Percentiles rank a stretch among this genome's conserved stretches.
phyloP scores from a whole-genome alignment of 768 basidiomycete genomes.

The Gloeostereum incarnatum region DNA sequence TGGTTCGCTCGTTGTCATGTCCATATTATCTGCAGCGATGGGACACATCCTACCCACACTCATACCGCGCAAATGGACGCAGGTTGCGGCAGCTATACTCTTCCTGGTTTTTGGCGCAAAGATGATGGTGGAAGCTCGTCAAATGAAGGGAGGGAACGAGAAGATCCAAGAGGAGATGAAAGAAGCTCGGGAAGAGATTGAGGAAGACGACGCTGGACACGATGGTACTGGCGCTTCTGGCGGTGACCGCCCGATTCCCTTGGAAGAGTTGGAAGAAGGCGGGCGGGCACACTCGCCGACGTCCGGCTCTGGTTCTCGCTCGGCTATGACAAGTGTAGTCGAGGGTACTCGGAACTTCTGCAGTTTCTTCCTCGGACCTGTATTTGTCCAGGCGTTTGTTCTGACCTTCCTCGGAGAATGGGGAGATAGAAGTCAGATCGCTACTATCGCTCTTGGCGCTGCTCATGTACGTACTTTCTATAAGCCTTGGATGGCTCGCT shows the following conservation, averaged over 20 bases:
- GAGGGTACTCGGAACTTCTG: slow-evolving; percentile 80
- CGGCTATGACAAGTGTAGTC: slow-evolving; percentile 8
- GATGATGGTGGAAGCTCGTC: slow-evolving; percentile 80
- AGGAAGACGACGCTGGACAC: slow-evolving; percentile 57
- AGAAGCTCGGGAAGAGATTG: slow-evolving; percentile 93
- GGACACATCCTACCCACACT: slow-evolving; percentile 84
- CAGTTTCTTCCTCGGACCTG: slow-evolving; percentile 77
- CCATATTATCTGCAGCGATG: slow-evolving; percentile 85
- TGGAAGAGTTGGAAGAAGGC: slow-evolving; percentile 76
- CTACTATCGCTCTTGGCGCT: slow-evolving; percentile 92
- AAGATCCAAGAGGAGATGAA: slow-evolving; percentile 92
- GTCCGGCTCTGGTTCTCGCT: slow-evolving; percentile 3
- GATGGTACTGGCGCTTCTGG: slow-evolving; percentile 28
- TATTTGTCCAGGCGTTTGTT: slow-evolving; percentile 91
- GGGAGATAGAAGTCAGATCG: slow-evolving; percentile 97
- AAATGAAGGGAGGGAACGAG: slow-evolving; percentile 69
- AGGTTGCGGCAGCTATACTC: slow-evolving; percentile 64
- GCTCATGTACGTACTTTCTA: slow-evolving; percentile 60
- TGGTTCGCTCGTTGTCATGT: slow-evolving; percentile 85
- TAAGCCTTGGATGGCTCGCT: background rate
- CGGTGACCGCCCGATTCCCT: slow-evolving; percentile 39
- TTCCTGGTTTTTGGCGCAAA: slow-evolving; percentile 88
- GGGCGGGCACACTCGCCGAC: slow-evolving; percentile 11
- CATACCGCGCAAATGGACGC: slow-evolving; percentile 66
- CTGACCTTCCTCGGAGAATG: slow-evolving; percentile 98